Evolutionary conservation across 73 alveolate species (phyloP).

Genomic region (Blepharisma japonicum): DNA sequence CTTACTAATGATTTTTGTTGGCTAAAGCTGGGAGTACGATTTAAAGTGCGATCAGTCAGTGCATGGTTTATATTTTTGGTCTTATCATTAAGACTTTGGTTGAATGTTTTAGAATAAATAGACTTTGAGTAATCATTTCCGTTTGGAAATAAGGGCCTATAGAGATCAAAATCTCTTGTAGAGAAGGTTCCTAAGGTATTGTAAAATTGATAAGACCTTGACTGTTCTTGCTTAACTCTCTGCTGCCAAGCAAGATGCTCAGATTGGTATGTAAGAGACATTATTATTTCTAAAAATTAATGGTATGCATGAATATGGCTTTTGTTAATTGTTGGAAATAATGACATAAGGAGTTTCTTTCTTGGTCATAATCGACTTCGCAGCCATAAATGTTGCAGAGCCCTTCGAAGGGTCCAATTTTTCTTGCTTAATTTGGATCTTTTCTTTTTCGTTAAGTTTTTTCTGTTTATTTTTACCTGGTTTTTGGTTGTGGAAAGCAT

Average conservation of each 20-base stretch:
- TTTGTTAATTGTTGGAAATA: neutral
- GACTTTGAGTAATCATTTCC: too few species aligned
- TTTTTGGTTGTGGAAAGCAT: neutral
- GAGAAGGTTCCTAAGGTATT: neutral
- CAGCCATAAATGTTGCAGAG: neutral
- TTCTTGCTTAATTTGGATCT: neutral
- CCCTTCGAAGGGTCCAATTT: neutral
- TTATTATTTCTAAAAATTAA: neutral
- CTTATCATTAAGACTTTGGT: too few species aligned
- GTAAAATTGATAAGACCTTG: constrained; percentile 1
- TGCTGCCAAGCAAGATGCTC: constrained; percentile 31
- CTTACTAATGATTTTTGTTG: too few species aligned
- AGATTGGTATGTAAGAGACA: constrained; percentile 1
- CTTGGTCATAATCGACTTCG: neutral
- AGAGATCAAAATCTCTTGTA: too few species aligned
- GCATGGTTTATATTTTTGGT: too few species aligned
- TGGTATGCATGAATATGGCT: neutral
- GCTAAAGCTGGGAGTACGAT: too few species aligned
- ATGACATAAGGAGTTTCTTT: neutral
- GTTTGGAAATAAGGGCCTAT: too few species aligned
- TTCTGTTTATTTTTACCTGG: neutral
- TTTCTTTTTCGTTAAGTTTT: neutral
- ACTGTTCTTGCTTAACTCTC: constrained; percentile 9
- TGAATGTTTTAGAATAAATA: too few species aligned
- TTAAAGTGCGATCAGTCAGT: too few species aligned